Evolutionary conservation across 371 early-diverging fungal species (phyloP).

Genomic region (Rhizomucor pusillus): DNA sequence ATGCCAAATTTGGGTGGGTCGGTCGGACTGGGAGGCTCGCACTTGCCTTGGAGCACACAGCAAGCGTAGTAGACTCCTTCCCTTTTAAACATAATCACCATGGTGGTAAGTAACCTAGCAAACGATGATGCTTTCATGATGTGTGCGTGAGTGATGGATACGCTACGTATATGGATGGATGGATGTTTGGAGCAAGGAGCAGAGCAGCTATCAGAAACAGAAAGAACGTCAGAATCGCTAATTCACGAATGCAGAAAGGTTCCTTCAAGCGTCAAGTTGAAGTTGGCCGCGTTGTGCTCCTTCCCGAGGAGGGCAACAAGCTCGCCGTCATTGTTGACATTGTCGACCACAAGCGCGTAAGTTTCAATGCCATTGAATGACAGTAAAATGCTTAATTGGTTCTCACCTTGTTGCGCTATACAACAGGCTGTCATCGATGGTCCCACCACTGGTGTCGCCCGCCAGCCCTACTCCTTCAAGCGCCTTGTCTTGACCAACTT

Average conservation of each 20-base stretch:
- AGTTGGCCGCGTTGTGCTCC: constrained; percentile 96
- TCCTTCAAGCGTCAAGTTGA: constrained; percentile 93
- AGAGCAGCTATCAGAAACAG: neutral
- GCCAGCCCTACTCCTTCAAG: constrained; percentile 85
- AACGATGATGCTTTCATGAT: neutral
- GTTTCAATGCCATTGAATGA: constrained; percentile 3
- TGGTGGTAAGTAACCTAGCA: constrained; percentile 6
- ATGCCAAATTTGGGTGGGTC: too few relatives aligned
- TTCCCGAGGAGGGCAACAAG: constrained; percentile 93
- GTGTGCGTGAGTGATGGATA: constrained; percentile 4
- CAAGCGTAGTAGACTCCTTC: too few relatives aligned
- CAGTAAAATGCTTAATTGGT: neutral
- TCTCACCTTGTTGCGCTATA: neutral
- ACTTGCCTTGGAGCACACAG: too few relatives aligned
- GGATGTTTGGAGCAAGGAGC: constrained; percentile 10
- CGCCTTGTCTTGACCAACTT: constrained; percentile 89
- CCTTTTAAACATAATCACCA: neutral
- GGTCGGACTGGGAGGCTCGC: too few relatives aligned
- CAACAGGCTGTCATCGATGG: constrained; percentile 92
- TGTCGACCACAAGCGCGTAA: constrained; percentile 95
- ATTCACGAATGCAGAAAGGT: constrained; percentile 33
- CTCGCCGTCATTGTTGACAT: constrained; percentile 98
- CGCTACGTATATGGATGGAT: constrained; percentile 3
- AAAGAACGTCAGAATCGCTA: neutral
- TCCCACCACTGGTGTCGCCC: constrained; percentile 93